Conservation (phyloP, 768 basidiomycete species). For the Amanita exitialis region DNA sequence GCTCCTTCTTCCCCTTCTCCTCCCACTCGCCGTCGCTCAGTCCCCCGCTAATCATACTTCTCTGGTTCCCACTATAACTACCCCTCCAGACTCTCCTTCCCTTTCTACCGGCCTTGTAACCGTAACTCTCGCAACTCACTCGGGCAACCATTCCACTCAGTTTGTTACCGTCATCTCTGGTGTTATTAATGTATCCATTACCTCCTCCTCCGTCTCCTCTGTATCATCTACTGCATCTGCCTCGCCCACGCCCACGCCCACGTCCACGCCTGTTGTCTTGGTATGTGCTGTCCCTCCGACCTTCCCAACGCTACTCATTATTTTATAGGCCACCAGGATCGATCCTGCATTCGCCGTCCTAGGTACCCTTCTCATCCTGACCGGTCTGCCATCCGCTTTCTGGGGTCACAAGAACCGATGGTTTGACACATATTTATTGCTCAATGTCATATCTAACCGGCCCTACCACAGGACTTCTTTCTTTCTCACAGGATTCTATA, state of each 20-base stretch:
- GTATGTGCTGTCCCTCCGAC: conserved; percentile 14
- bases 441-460: conserved; percentile 10
- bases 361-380: conserved; percentile 80
- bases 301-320: conserved; percentile 14
- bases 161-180: conserved; percentile 50
- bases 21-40: conserved; percentile 22
- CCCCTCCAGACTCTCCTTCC: conserved; percentile 39
- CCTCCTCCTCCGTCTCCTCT: conserved; percentile 29
- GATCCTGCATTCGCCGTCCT: conserved; percentile 87
- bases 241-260: conserved; percentile 23
- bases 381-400: conserved; percentile 82
- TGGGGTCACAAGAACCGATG: conserved; percentile 96
- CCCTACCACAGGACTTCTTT: conserved; percentile 66
- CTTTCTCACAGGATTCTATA: conserved; percentile 89
- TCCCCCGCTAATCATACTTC: conserved; percentile 13
- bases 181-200: conserved; percentile 49
- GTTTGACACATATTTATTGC: conserved; percentile 28
- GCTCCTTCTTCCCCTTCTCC: conserved; percentile 9
- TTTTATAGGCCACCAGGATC: conserved; percentile 50
- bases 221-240: conserved; percentile 33
- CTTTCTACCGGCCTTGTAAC: conserved; percentile 37
- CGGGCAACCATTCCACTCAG: conserved; percentile 37
- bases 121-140: conserved; percentile 37
- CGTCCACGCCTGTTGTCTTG: conserved; percentile 25
- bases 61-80: conserved; percentile 14